Percentiles rank a stretch among this genome's conserved stretches.
phyloP scores from a whole-genome alignment of 768 basidiomycete genomes.

The Leucocoprinus leucothites region DNA sequence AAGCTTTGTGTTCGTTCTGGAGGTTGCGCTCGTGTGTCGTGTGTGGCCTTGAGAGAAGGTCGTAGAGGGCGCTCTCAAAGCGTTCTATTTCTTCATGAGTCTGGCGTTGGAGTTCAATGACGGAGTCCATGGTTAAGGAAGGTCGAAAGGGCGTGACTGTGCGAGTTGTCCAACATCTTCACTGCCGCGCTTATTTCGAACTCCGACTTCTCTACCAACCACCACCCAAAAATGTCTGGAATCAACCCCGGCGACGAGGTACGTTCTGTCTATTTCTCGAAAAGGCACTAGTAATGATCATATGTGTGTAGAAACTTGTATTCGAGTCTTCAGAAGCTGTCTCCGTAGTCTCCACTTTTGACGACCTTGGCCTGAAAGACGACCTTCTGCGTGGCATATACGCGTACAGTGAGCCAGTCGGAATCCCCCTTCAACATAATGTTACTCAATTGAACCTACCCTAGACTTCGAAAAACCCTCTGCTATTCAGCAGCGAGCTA shows the following conservation, averaged over 20 bases:
- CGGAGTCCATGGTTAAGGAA: slow-evolving; percentile 72
- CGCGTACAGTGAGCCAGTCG: slow-evolving; percentile 75
- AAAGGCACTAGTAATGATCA: slow-evolving; percentile 10
- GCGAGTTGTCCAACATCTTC: no score
- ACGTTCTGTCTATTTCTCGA: slow-evolving; percentile 21
- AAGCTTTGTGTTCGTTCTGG: slow-evolving; percentile 84
- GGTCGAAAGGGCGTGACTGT: slow-evolving; percentile 1
- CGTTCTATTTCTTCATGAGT: slow-evolving; percentile 96
- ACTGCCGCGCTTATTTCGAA: slow-evolving; percentile 36
- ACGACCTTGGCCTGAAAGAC: slow-evolving; percentile 89
- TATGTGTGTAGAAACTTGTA: slow-evolving; percentile 70
- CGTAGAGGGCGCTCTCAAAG: slow-evolving; percentile 83
- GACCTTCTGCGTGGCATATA: slow-evolving; percentile 96
- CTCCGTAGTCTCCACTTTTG: slow-evolving; percentile 84
- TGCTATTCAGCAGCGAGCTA: slow-evolving; percentile 97
- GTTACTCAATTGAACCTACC: slow-evolving; percentile 2
- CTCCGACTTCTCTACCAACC: slow-evolving; percentile 53
- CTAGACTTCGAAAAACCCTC: slow-evolving; percentile 95
- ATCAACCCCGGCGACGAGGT: slow-evolving; percentile 88
- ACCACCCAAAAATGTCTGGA: slow-evolving; percentile 64
- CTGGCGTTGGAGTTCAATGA: slow-evolving; percentile 91
- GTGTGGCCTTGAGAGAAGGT: slow-evolving; percentile 69
- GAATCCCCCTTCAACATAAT: neutral
- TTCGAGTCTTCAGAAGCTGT: slow-evolving; percentile 95
- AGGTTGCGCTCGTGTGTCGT: slow-evolving; percentile 60